Percentiles rank a stretch among this genome's conserved stretches.
Conservation (phyloP, 139 green algal genomes). For the Limnomonas spitsbergensis region DNA sequence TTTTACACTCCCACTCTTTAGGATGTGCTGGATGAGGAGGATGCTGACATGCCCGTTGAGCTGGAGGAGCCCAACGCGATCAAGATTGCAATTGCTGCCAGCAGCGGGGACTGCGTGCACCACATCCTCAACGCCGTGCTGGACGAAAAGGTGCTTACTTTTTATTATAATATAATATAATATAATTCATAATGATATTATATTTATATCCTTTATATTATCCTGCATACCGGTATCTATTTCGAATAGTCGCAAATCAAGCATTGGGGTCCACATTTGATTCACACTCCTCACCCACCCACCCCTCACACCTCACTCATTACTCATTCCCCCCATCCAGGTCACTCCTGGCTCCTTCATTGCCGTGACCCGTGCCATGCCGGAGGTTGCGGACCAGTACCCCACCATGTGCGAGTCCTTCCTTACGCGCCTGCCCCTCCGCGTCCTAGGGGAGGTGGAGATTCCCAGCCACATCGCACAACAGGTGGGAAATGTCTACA, state of each 20-base stretch:
- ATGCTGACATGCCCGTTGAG: too few relatives aligned
- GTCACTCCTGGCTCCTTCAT: slow-evolving; percentile 37
- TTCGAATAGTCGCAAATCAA: too few relatives aligned
- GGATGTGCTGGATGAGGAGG: too few relatives aligned
- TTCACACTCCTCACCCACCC: too few relatives aligned
- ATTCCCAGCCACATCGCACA: slow-evolving; percentile 22
- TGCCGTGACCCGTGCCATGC: slow-evolving; percentile 33
- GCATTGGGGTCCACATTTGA: too few relatives aligned
- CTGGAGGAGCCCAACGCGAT: slow-evolving; percentile 34
- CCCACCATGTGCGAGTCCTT: slow-evolving; percentile 41
- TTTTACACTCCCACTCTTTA: too few relatives aligned
- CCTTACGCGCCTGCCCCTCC: slow-evolving; percentile 27
- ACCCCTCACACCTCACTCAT: too few relatives aligned
- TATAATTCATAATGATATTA: too few relatives aligned
- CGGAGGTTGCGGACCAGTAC: slow-evolving; percentile 34
- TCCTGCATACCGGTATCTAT: too few relatives aligned
- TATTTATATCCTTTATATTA: too few relatives aligned
- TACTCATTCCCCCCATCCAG: slow-evolving; percentile 5
- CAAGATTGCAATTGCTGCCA: slow-evolving; percentile 34
- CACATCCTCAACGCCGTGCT: slow-evolving; percentile 42
- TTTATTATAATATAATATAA: too few relatives aligned
- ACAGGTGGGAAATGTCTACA: slow-evolving; percentile 8
- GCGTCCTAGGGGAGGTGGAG: slow-evolving; percentile 39
- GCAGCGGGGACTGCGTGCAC: slow-evolving; percentile 36
- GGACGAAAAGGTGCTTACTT: slow-evolving; percentile 38